Evolutionary conservation across 2,329 filamentous ascomycete species (phyloP).

Genomic region (Monosporascus sp.): DNA sequence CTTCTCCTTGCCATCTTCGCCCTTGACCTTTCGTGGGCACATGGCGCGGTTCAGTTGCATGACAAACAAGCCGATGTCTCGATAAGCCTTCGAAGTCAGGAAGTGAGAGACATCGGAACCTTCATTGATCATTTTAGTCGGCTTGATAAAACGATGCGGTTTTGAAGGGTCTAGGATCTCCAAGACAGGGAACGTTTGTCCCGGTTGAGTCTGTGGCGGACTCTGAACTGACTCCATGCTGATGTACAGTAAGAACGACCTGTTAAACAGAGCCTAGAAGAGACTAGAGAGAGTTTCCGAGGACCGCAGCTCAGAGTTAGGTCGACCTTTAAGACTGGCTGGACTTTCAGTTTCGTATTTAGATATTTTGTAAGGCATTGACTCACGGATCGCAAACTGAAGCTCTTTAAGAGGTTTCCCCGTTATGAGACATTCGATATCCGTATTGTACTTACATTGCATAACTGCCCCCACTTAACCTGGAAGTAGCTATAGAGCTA

Average conservation of each 20-base stretch:
- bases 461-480: neutral
- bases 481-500: too few relatives aligned
- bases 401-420: too few relatives aligned
- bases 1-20: constrained; percentile 31
- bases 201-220: neutral
- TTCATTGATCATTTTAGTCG: constrained; percentile 79
- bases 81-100: constrained; percentile 74
- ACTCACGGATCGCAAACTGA: too few relatives aligned
- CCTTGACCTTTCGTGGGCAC: constrained; percentile 57
- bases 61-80: constrained; percentile 80
- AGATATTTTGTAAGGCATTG: too few relatives aligned
- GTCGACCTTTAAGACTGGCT: too few relatives aligned
- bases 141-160: constrained; percentile 57
- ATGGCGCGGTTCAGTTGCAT: constrained; percentile 86
- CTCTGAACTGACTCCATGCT: neutral
- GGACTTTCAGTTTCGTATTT: too few relatives aligned
- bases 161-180: constrained; percentile 42
- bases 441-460: neutral
- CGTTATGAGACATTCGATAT: too few relatives aligned
- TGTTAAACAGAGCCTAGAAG: neutral
- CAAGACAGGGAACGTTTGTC: constrained; percentile 30
- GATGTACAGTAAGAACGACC: neutral
- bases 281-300: neutral
- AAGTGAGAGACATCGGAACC: constrained; percentile 77
- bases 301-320: too few relatives aligned